Base-by-base conservation (phyloP, 2,329 filamentous ascomycete species). In the Microcera coccophila region DNA sequence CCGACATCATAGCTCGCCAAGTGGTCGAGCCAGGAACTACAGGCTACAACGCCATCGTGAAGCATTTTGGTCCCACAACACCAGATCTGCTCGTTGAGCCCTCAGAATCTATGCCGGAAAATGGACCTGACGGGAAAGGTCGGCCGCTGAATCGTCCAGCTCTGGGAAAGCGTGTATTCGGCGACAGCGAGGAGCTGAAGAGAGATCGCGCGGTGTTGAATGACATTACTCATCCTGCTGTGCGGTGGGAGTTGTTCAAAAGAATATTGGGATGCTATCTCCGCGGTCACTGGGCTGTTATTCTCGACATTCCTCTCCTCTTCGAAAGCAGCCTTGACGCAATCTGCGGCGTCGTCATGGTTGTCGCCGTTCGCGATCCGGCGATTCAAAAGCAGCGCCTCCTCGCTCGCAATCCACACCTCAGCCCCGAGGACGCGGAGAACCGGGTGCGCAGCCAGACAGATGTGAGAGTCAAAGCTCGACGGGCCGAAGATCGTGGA, bases 1-100 rank as follows among this genome's bases (percentile, higher is more conserved):
- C 93, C 62, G 93, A 98, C 71, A 70, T 94, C 42, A 78, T 97
- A 48, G 91, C 93, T 36, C 90, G 91, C 57, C 79, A 93, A 65
- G 93, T 97, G 46, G 91, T 98, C 63, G 89, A 95, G 65, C 93
- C 93, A 1, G 93, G 93, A 20, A 95, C 88, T 5, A 62, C 77
- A 11, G 91, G 86, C 55, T 96, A 97, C 74, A 72, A 78, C 38
- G 81, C 84, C 48, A 95, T 98, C 53, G 78, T 97, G 31, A 68
- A 75, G 16, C 75, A 95, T 67, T 98, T 98, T 64, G 78, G 76
- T 1, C 76, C 88, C 20, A 86, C 79, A 4, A 96, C 90, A 0
- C 90, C 91, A 0, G 90, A 96, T 45, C 79, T 98, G 1, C 80
- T 97, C 0, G 75, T 90, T 3, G 76, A 82, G 1, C 59, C 68